phyloP scores from a whole-genome alignment of 2,329 filamentous ascomycete genomes.

The Shiraia sp. region DNA sequence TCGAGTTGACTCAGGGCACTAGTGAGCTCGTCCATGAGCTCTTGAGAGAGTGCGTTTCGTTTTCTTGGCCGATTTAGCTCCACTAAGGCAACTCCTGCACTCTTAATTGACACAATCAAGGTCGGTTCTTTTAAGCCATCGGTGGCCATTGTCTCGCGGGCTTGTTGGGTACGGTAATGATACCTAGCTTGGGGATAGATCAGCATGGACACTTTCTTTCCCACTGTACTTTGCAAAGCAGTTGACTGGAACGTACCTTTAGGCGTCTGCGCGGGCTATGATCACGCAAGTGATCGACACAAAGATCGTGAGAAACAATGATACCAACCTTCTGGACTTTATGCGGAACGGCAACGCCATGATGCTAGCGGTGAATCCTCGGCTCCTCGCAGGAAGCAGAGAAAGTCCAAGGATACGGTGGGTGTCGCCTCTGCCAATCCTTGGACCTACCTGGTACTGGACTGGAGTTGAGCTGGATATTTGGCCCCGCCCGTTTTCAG shows the following conservation, averaged over 20 bases:
- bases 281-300: not conserved
- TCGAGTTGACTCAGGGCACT: constrained; percentile 19
- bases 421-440: too few species aligned
- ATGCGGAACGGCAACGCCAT: not conserved
- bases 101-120: constrained; percentile 17
- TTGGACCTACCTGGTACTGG: too few species aligned
- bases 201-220: not conserved
- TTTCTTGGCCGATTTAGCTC: constrained; percentile 60
- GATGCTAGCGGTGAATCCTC: too few species aligned
- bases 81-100: constrained; percentile 52
- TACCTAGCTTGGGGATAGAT: too few species aligned
- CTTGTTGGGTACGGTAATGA: too few species aligned
- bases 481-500: too few species aligned
- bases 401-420: too few species aligned
- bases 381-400: too few species aligned
- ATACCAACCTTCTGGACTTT: constrained; percentile 1
- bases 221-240: not conserved
- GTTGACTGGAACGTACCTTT: not conserved
- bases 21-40: constrained; percentile 51
- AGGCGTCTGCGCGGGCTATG: not conserved
- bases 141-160: constrained; percentile 1
- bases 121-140: constrained; percentile 8
- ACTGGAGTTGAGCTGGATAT: too few species aligned
- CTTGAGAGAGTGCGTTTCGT: constrained; percentile 61
- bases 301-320: not conserved